Percentiles rank a stretch among this genome's conserved stretches.
These are phyloP conservation scores for Elongisporangium undulatum DNA, from an alignment of 352 stramenopile species.

Conservation along the genomic window DNA sequence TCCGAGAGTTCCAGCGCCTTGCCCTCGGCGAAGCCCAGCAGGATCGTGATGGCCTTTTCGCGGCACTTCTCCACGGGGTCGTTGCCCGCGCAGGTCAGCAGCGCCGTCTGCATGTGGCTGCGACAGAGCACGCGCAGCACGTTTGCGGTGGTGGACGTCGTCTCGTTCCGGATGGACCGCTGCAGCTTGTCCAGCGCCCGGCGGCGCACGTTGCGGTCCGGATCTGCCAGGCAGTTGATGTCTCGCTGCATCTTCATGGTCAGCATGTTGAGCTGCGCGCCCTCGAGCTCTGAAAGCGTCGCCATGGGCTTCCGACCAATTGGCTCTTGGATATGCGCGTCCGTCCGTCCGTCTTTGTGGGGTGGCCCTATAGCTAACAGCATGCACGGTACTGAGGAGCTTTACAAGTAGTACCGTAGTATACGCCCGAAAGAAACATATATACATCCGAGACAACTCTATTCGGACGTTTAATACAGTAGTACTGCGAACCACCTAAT, in stretches of 20 bases:
- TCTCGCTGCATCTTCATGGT: constrained; percentile 82
- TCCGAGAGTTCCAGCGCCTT: constrained; percentile 37
- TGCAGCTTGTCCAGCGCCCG: constrained; percentile 71
- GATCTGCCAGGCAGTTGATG: constrained; percentile 73
- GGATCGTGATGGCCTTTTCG: constrained; percentile 54
- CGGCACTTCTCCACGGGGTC: constrained; percentile 78
- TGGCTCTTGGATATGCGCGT: constrained; percentile 15
- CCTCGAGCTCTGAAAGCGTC: constrained; percentile 40
- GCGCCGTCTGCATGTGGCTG: constrained; percentile 34
- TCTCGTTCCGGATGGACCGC: constrained; percentile 43
- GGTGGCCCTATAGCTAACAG: not conserved
- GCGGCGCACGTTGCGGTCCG: constrained; percentile 64
- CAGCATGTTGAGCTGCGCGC: constrained; percentile 49
- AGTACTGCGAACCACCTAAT: not conserved
- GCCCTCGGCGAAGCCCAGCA: constrained; percentile 53
- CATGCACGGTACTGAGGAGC: not conserved
- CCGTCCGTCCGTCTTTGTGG: constrained; percentile 2
- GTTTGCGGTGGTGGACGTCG: constrained; percentile 15
- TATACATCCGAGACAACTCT: not conserved
- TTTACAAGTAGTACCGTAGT: not conserved
- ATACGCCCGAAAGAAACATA: not conserved
- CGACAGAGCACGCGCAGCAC: constrained; percentile 43
- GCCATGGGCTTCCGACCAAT: constrained; percentile 13
- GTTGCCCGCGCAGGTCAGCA: constrained; percentile 39
- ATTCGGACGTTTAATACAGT: not conserved